A percentile compares a stretch with the other conserved stretches of the same genome.
These are phyloP conservation scores for Coniochaeta sp. DNA, from an alignment of 2,329 filamentous ascomycete genomes.

Conservation along the genomic window DNA sequence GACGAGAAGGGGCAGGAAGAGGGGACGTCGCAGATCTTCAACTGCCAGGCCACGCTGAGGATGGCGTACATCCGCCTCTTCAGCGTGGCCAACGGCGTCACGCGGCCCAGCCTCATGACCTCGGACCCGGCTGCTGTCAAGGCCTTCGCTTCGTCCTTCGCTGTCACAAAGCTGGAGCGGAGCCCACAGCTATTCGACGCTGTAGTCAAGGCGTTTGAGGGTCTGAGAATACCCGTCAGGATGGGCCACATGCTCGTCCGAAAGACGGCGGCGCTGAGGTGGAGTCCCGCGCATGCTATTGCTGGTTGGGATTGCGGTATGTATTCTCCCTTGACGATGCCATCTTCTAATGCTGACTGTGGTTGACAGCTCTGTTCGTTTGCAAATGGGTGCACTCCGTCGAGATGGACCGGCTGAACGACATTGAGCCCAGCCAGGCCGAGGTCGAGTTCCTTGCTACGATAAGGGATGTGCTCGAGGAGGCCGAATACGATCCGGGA, in stretches of 20 bases:
- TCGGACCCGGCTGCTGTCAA: neutral
- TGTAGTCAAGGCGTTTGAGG: neutral
- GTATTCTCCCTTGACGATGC: neutral
- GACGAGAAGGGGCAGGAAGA: neutral
- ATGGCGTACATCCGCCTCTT: neutral
- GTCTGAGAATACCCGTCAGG: neutral
- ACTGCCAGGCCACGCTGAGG: neutral
- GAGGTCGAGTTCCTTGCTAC: neutral
- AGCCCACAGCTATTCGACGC: neutral
- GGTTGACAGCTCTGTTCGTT: neutral
- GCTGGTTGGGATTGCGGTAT: neutral
- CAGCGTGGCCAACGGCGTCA: neutral
- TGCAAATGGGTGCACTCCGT: slow-evolving; percentile 1
- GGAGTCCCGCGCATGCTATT: neutral
- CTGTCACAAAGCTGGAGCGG: neutral
- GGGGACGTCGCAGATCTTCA: neutral
- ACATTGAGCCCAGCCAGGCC: neutral
- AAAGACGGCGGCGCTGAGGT: neutral
- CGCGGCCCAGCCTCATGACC: neutral
- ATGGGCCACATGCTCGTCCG: slow-evolving; percentile 1
- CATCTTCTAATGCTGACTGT: neutral
- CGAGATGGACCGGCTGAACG: slow-evolving; percentile 1
- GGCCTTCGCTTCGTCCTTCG: neutral
- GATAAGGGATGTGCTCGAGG: neutral
- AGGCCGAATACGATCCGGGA: slow-evolving; percentile 1